phyloP scores from a whole-genome alignment of 2,329 filamentous ascomycete genomes.

The Alternaria arborescens region DNA sequence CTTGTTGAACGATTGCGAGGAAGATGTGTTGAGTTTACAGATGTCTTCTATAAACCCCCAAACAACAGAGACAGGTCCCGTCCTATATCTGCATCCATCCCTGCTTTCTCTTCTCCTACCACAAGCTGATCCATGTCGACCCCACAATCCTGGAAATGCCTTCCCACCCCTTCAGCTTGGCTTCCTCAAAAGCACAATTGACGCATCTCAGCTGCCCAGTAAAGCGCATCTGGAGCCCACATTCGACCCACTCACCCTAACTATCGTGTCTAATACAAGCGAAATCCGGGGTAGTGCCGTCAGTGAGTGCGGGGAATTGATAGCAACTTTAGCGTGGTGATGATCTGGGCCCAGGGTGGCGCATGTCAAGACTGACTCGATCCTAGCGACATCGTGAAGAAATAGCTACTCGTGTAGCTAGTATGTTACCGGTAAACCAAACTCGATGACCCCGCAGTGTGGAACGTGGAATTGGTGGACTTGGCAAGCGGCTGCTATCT shows the following conservation, averaged over 20 bases:
- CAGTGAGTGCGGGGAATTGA: conserved; percentile 38
- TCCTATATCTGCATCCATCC: not conserved
- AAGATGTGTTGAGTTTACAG: not conserved
- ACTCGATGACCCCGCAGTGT: conserved; percentile 23
- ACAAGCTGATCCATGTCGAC: not conserved
- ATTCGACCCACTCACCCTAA: conserved; percentile 8
- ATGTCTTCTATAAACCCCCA: not conserved
- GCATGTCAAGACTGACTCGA: conserved; percentile 31
- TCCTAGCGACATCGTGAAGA: conserved; percentile 6
- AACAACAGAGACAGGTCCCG: not conserved
- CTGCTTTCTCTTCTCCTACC: not conserved
- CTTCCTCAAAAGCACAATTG: not conserved
- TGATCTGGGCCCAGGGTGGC: conserved; percentile 18
- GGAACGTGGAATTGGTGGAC: not conserved
- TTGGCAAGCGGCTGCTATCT: conserved; percentile 10
- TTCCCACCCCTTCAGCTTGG: conserved; percentile 17
- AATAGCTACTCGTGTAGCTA: conserved; percentile 2
- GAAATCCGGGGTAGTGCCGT: conserved; percentile 31
- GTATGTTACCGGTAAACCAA: conserved; percentile 23
- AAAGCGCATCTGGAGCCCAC: conserved; percentile 4
- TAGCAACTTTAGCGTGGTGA: conserved; percentile 4
- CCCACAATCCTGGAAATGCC: conserved; percentile 14
- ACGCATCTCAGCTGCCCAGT: conserved; percentile 1
- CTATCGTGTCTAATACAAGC: conserved; percentile 14
- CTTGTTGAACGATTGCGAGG: not conserved